phyloP scores from a whole-genome alignment of 768 basidiomycete species.

The Rubroboletus pulcherrimus region DNA sequence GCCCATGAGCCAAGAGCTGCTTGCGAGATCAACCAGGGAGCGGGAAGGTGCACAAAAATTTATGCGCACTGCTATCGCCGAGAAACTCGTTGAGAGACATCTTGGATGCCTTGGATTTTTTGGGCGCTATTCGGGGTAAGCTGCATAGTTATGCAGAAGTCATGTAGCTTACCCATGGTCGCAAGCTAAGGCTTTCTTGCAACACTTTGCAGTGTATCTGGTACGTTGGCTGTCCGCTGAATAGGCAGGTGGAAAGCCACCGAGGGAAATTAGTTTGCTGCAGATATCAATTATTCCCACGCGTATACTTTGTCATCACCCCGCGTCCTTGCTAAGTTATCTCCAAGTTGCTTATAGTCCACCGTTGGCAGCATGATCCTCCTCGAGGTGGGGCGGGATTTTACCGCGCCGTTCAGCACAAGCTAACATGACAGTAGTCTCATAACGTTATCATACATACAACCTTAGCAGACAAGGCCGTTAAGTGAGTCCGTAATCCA shows the following conservation, averaged over 20 bases:
- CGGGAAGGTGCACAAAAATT: conserved; percentile 11
- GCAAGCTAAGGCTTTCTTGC: conserved; percentile 11
- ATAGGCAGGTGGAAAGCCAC: conserved; percentile 14
- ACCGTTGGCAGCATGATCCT: conserved; percentile 61
- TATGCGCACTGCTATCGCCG: conserved; percentile 69
- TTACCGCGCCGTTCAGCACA: background rate
- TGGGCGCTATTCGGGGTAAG: conserved; percentile 58
- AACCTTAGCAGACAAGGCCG: conserved; percentile 80
- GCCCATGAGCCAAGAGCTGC: conserved; percentile 94
- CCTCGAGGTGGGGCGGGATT: conserved; percentile 57
- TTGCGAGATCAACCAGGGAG: conserved; percentile 14
- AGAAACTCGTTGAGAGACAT: conserved; percentile 92
- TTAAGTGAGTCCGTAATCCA: conserved; percentile 54
- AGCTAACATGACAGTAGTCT: conserved; percentile 45
- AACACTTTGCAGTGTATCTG: conserved; percentile 10
- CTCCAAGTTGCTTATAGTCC: background rate
- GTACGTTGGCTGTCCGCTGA: conserved; percentile 4
- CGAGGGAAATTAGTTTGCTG: conserved; percentile 20
- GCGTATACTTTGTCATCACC: conserved; percentile 19
- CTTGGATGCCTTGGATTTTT: conserved; percentile 82
- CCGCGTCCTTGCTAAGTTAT: background rate
- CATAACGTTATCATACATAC: conserved; percentile 93
- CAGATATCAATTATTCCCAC: conserved; percentile 28
- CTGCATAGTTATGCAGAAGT: background rate
- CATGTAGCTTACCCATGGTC: conserved; percentile 25